Base-by-base conservation (phyloP, 2,329 filamentous ascomycete species). In the Purpureocillium lavendulum region DNA sequence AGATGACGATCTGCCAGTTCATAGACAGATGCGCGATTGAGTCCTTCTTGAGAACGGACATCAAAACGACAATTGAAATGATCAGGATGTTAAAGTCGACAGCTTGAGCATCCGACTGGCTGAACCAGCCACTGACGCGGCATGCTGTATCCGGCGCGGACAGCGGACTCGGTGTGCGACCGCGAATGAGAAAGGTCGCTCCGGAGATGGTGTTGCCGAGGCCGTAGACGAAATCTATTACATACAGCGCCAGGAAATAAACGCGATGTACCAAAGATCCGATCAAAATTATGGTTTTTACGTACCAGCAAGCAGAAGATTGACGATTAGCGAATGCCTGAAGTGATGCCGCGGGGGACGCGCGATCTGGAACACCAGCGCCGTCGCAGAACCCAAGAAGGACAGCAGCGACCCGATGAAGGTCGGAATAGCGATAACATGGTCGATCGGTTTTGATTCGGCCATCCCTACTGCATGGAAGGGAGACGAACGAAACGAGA, bases 61-160 rank as follows among this genome's bases (percentile, higher is more conserved):
- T 53, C 10, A 67, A 54, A 4, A 64, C 67, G 3, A 63, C 55
- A 14, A 70, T 53, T 10, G 65, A 57, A 18, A 70, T 70, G 30
- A 65, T 59, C 12, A 70, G 54, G 38, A 70, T 65, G 24, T 60
- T 62, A 42, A 68, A 63, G 40, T 64, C 61, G 17, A 56, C 56
- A 3, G 62, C 60, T 48, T 70, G 66, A 10, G 69, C 66, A 2
- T 61, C 66, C 34, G 68, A 53, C 40, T 70, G 68, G 18, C 64
- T 64, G 30, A 68, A 43, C 51, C 62, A 67, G 30, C 65, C 67
- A 45, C 69, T 71, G 15, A 60, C 40, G 9, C 53, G 54, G 45
- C 67, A 70, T 3, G 56, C 14, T 3, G 28, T 15, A 11, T 35
- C 36, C 14, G 33, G 12, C 6, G 10, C 6, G 2, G 36, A n/a